A percentile compares a stretch with the other conserved stretches of the same genome.
Conservation (phyloP, 345 rosid species). For the Cardamine chenopodiifolia region DNA sequence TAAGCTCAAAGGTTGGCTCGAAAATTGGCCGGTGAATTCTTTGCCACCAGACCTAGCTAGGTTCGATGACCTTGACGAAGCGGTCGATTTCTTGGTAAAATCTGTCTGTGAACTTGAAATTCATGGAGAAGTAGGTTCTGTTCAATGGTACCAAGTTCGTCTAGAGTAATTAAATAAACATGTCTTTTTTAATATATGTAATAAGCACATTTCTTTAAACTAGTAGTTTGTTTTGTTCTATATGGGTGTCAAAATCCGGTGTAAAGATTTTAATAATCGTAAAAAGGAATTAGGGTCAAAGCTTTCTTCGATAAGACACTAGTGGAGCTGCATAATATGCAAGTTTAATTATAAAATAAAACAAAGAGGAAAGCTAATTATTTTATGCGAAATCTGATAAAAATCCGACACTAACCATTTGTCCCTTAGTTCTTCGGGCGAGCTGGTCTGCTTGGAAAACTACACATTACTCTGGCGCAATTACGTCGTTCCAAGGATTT, state of each 20-base stretch:
- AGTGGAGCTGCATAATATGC: no score
- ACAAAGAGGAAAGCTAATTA: no score
- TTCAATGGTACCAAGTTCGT: conserved; percentile 88
- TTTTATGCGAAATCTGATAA: no score
- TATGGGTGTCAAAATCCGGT: neutral
- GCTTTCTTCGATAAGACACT: no score
- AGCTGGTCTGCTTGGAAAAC: no score
- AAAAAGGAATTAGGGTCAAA: no score
- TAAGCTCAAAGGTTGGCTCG: conserved; percentile 65
- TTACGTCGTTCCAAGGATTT: no score
- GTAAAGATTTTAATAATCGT: no score
- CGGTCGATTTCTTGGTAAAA: conserved; percentile 66
- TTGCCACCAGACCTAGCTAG: conserved; percentile 83
- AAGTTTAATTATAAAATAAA: no score
- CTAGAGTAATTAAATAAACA: conserved; percentile 49
- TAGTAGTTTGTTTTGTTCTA: neutral
- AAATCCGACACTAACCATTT: no score
- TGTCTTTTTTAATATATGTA: neutral
- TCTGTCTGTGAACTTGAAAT: conserved; percentile 82
- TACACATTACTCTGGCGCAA: no score
- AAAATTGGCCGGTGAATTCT: conserved; percentile 67
- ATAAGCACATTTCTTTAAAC: neutral
- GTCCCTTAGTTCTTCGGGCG: no score
- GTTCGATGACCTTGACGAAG: conserved; percentile 64
- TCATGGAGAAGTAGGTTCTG: conserved; percentile 75